These are phyloP conservation scores for Hydnum rufescens DNA, from an alignment of 768 basidiomycete genomes.

Conservation along the genomic window DNA sequence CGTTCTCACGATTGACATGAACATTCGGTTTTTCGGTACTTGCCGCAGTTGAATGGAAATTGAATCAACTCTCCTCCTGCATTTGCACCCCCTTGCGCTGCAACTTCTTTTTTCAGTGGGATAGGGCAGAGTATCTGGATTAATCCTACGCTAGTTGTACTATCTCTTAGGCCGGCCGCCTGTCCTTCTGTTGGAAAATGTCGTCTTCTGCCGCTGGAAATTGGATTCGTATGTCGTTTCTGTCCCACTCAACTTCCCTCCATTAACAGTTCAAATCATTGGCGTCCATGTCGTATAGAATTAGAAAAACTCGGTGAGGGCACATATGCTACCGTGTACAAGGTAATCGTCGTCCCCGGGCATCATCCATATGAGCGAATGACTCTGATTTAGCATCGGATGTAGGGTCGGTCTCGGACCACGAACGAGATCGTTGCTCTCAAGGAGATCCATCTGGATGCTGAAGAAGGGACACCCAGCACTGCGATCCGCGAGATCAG, in stretches of 20 bases:
- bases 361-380: neutral
- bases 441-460: constrained; percentile 98
- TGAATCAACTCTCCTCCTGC: neutral
- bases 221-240: neutral
- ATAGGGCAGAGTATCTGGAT: neutral
- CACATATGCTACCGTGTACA: constrained; percentile 94
- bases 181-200: neutral
- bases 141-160: neutral
- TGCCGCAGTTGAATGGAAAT: neutral
- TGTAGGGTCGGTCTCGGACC: constrained; percentile 77
- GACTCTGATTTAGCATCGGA: too few relatives aligned
- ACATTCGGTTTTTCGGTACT: neutral
- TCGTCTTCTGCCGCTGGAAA: neutral
- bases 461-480: constrained; percentile 96
- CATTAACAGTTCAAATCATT: neutral
- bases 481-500: constrained; percentile 99
- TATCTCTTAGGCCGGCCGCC: neutral
- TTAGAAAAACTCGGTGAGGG: constrained; percentile 84
- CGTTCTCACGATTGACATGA: too few relatives aligned
- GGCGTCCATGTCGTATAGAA: constrained; percentile 21
- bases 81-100: neutral
- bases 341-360: constrained; percentile 28
- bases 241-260: neutral
- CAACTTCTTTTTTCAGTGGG: neutral
- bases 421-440: constrained; percentile 98